Base-by-base conservation (phyloP, 2,329 filamentous ascomycete species). In the Neophaeococcomyces aloes region DNA sequence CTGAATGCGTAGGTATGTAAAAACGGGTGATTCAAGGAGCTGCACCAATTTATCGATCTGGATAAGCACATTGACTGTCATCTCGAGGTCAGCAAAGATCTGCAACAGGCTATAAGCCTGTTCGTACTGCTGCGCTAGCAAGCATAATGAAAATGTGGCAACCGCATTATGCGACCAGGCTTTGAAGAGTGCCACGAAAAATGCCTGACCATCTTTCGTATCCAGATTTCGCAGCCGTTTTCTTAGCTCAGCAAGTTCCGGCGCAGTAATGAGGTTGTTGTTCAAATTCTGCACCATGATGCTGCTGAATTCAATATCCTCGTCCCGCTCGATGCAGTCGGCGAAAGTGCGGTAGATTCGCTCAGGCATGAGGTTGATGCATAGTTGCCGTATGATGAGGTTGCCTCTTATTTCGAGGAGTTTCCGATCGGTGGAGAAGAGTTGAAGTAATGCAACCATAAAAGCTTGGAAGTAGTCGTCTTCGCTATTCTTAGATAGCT, bases 251-350 rank as follows among this genome's bases (percentile, higher is more conserved):
- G 86, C 79, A 23, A 98, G 70, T 63, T 98, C 88, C 1, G 93
- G 91, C 0, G 93, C 91, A 1, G 93, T 98, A 53, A 98, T 95
- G 43, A 98, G 79, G 57, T 98, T 98, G 63, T 98, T 98, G 67
- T 98, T 98, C 41, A 98, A 72, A 57, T 96, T 96, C 62, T 98
- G 91, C 23, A 98, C 87, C 91, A 98, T 98, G 56, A 98, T 96
- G 60, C 89, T 95, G 13, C 91, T 89, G 64, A 98, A 98, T 61
- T 98, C 93, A 32, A 98, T 79, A 60, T 98, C 91, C 53, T 96
- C 91, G 62, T 98, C 91, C 59, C 88, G 94, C 62, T 96, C 91
- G 7, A 98, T 83, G 54, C 91, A 95, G 56, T 98, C 91, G 19
- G 91, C 93, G 51, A 98, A 72, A 2, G 87, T 96, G 25, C 91